phyloP scores from a whole-genome alignment of 1,139 yeast species.

The Taiozyma onychis region DNA sequence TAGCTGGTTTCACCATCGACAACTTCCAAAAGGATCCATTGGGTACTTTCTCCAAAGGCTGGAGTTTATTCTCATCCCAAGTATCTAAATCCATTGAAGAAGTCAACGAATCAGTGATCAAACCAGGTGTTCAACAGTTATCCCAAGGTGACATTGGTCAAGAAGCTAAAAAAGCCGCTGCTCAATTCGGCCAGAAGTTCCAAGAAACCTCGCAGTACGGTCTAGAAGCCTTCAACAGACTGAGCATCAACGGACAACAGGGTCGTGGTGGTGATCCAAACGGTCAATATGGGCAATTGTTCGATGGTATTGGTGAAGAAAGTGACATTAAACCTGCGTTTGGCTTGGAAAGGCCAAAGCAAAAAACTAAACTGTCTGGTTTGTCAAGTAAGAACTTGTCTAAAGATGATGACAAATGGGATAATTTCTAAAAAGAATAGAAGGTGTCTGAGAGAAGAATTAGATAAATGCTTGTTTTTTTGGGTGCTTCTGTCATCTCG shows the following conservation, averaged over 20 bases:
- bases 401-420: conserved; percentile 41
- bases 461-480: neutral
- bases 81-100: conserved; percentile 80
- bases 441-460: neutral
- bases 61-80: conserved; percentile 86
- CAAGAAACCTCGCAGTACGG: conserved; percentile 82
- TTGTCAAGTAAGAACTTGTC: conserved; percentile 36
- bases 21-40: conserved; percentile 81
- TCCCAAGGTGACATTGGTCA: conserved; percentile 63
- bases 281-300: conserved; percentile 44
- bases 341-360: conserved; percentile 59
- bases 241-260: conserved; percentile 42
- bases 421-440: conserved; percentile 27
- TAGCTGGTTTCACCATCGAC: conserved; percentile 60
- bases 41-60: conserved; percentile 84
- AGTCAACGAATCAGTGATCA: conserved; percentile 82
- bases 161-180: conserved; percentile 87
- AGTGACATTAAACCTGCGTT: conserved; percentile 55
- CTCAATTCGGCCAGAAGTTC: conserved; percentile 91
- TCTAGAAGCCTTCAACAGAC: conserved; percentile 55
- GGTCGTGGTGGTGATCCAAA: conserved; percentile 25
- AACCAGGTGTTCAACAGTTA: conserved; percentile 79
- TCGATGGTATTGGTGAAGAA: conserved; percentile 42
- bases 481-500: neutral
- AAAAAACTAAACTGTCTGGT: conserved; percentile 53